Evolutionary conservation across 1,284 basidiomycete species (phyloP), one percentile per base, ranked within the genome.

Genomic region (Erythrobasidium hasegawianum): DNA sequence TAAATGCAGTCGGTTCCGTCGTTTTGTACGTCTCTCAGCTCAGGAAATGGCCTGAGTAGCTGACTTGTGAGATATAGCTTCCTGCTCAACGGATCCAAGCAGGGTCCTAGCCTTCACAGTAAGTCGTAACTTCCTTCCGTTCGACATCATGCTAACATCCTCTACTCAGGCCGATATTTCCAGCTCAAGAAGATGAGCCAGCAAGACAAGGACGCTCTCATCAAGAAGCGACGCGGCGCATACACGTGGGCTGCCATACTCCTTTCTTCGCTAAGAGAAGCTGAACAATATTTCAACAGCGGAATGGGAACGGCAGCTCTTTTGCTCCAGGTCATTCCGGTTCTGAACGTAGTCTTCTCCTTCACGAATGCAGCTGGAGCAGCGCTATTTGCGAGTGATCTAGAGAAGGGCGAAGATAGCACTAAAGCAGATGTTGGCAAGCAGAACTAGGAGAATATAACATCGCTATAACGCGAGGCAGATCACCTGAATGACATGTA

Each of bases 301-400:
- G 59, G 50, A n/a, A 55, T 67, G 57, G 64, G 64, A 16, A 67
- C 64, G 13, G 59, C 57, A 14, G 33, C 59, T 22, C 64, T 67
- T 33, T 43, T 67, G 20, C 39, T 67, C 9, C 64, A 67, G 52
- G 39, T 67, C n/a, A 27, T 67, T 16, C 64, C 64, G 1, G 64
- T 67, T 27, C 45, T 53, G 18, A 67, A 67, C 24, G 59, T 67
- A 14, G 16, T 67, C 22, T 67, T 67, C 39, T 43, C 59, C 27
- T 67, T 67, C 40, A 60, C 64, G 16, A 67, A 67, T 20, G 64
- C 64, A 8, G 64, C 64, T 13, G 64, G 64, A 27, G 64, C 64
- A 49, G 64, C 64, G 24, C 52, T 67, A 2, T 61, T 62, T 20
- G 64, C 59, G 5, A 55, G 45, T n/a, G 64, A 67, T 47, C 41